A percentile compares a stretch with the other conserved stretches of the same genome.
Evolutionary conservation across 2,329 filamentous ascomycete species (phyloP).

Genomic region (Blastomyces silverae): DNA sequence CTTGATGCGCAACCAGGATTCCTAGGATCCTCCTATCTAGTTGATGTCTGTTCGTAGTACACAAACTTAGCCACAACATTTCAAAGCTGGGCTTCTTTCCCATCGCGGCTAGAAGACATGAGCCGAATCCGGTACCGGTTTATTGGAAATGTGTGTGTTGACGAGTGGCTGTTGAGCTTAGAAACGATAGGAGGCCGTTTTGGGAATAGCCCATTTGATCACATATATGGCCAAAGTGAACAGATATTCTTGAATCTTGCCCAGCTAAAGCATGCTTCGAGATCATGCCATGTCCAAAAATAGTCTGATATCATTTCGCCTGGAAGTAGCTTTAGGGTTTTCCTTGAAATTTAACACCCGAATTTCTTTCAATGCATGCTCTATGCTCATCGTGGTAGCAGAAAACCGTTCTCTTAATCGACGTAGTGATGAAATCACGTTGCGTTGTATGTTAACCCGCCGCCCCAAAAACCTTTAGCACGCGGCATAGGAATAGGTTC

Average conservation of each 20-base stretch:
- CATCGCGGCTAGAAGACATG: neutral
- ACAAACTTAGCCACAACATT: neutral
- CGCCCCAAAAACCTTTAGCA: neutral
- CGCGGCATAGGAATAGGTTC: neutral
- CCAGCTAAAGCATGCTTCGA: neutral
- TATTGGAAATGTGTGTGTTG: neutral
- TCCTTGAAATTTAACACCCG: neutral
- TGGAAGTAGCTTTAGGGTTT: neutral
- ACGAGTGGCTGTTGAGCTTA: neutral
- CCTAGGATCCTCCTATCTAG: neutral
- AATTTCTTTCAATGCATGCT: neutral
- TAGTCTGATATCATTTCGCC: neutral
- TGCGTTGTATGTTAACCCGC: neutral
- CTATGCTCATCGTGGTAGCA: neutral
- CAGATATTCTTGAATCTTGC: neutral
- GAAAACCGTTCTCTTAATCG: neutral
- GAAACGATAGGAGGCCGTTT: neutral
- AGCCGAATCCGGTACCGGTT: neutral
- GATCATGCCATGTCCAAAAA: neutral
- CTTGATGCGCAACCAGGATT: neutral
- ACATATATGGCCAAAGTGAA: neutral
- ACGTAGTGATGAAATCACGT: neutral
- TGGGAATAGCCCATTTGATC: neutral
- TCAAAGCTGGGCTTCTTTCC: neutral
- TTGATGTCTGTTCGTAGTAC: neutral